These are phyloP conservation scores for Leptodontidium sp. DNA, from an alignment of 2,329 filamentous ascomycete genomes.

Conservation along the genomic window DNA sequence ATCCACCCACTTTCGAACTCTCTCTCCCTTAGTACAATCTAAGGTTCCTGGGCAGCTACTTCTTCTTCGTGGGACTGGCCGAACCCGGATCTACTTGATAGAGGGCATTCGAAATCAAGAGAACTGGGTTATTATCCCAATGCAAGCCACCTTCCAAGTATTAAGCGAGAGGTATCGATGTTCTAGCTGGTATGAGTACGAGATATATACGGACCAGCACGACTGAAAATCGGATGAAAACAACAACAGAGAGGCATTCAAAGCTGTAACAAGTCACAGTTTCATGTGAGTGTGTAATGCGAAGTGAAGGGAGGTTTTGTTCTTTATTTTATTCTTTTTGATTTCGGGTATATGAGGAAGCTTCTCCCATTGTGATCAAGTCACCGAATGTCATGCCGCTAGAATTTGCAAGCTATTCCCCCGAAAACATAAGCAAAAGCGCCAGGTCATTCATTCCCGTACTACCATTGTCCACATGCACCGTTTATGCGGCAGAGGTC, in stretches of 20 bases:
- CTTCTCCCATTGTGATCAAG: background rate
- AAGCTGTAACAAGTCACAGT: too few species aligned
- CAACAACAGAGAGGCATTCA: too few species aligned
- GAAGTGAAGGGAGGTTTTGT: background rate
- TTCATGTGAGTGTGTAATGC: background rate
- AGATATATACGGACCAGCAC: too few species aligned
- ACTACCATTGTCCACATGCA: background rate
- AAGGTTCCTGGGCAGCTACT: too few species aligned
- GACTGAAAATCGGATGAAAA: too few species aligned
- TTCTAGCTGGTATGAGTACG: background rate
- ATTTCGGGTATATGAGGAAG: slow-evolving; percentile 10
- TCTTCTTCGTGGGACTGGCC: too few species aligned
- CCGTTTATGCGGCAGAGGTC: slow-evolving; percentile 44
- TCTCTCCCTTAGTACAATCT: too few species aligned
- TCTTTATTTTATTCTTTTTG: background rate
- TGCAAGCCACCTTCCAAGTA: too few species aligned
- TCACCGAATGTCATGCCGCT: slow-evolving; percentile 21
- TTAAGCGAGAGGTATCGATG: background rate
- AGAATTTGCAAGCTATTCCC: slow-evolving; percentile 13
- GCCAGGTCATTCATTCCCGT: background rate
- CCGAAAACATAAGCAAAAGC: slow-evolving; percentile 2
- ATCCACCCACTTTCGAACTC: too few species aligned
- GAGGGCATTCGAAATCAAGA: too few species aligned
- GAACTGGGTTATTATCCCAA: too few species aligned
- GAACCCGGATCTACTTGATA: too few species aligned